phyloP scores from a whole-genome alignment of 257 asterid species.

The Petrea volubilis region DNA sequence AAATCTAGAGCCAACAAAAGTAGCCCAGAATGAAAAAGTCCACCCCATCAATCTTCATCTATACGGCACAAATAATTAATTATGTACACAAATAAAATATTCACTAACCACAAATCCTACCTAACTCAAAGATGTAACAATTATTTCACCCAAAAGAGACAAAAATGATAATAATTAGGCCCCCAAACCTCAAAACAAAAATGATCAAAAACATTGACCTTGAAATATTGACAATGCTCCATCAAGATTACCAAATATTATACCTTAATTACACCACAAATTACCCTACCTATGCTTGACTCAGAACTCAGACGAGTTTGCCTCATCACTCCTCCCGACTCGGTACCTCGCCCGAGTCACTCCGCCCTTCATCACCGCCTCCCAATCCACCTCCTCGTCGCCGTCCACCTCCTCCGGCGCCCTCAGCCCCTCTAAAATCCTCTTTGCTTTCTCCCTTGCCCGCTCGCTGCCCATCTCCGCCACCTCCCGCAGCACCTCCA shows the following conservation, averaged over 20 bases:
- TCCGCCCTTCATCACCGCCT: constrained; percentile 65
- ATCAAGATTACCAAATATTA: too few relatives aligned
- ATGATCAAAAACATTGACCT: neutral
- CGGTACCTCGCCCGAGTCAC: constrained; percentile 53
- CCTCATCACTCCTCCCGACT: constrained; percentile 25
- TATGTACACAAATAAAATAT: constrained; percentile 4
- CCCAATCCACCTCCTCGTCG: constrained; percentile 75
- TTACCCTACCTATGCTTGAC: neutral
- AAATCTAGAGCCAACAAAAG: constrained; percentile 14
- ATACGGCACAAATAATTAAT: neutral
- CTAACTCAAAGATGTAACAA: neutral
- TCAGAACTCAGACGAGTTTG: constrained; percentile 43
- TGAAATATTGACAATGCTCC: too few relatives aligned
- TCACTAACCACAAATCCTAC: constrained; percentile 14
- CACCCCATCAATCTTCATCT: constrained; percentile 5
- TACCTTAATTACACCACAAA: constrained; percentile 12
- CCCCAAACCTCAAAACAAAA: constrained; percentile 26
- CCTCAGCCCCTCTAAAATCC: constrained; percentile 48
- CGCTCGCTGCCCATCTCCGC: constrained; percentile 58
- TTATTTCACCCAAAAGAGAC: constrained; percentile 14
- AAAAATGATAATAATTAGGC: constrained; percentile 20
- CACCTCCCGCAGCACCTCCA: constrained; percentile 62
- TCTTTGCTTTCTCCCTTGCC: constrained; percentile 70
- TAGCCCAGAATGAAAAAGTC: constrained; percentile 10
- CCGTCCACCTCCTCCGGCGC: constrained; percentile 53